phyloP scores from a whole-genome alignment of 176 grass and related monocot species.

The Thinopyrum elongatum region DNA sequence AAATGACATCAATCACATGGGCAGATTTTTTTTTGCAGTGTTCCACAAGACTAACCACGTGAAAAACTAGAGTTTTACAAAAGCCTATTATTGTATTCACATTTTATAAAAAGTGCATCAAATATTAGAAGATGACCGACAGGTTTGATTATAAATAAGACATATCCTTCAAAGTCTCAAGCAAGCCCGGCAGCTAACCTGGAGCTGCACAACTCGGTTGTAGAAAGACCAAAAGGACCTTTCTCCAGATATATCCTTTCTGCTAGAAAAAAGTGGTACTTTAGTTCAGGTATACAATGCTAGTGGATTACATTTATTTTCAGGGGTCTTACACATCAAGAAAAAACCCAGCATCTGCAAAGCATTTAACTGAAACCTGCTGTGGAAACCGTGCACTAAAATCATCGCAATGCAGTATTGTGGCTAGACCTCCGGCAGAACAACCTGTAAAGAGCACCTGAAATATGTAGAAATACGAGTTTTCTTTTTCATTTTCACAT shows the following conservation, averaged over 20 bases:
- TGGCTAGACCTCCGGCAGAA: slow-evolving; percentile 75
- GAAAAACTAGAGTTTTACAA: background rate
- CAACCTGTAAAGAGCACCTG: slow-evolving; percentile 77
- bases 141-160: background rate
- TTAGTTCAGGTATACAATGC: background rate
- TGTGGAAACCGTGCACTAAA: slow-evolving; percentile 44
- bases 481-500: background rate
- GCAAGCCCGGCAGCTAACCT: slow-evolving; percentile 26
- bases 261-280: slow-evolving; percentile 17
- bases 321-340: slow-evolving; percentile 52
- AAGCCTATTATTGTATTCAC: background rate
- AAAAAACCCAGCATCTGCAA: slow-evolving; percentile 86
- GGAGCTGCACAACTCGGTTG: slow-evolving; percentile 55
- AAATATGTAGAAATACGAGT: slow-evolving; percentile 6
- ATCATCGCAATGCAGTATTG: slow-evolving; percentile 70
- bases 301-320: background rate
- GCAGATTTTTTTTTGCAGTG: background rate
- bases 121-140: background rate
- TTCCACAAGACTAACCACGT: background rate
- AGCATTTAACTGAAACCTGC: slow-evolving; percentile 56
- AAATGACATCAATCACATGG: background rate
- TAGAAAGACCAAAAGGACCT: slow-evolving; percentile 45
- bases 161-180: background rate
- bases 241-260: slow-evolving; percentile 67
- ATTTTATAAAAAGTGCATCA: background rate